These are phyloP conservation scores for Tricladium varicosporioides DNA, from an alignment of 2,329 filamentous ascomycete species.

Conservation along the genomic window DNA sequence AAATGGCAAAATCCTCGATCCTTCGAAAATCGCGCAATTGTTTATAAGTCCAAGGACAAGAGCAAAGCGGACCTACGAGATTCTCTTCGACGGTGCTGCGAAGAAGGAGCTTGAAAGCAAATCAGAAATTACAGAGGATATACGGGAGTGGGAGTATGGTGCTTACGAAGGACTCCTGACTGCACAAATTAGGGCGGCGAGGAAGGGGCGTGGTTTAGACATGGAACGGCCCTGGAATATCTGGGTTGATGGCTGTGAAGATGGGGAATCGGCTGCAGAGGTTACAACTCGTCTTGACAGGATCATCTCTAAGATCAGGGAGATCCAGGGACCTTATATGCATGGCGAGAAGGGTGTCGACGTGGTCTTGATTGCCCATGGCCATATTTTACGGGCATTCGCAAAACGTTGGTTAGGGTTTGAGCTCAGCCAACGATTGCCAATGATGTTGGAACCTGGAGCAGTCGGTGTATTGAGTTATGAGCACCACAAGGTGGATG, in stretches of 20 bases:
- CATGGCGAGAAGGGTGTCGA: constrained; percentile 42
- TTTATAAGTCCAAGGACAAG: constrained; percentile 46
- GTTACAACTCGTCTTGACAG: constrained; percentile 47
- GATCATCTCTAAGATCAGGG: constrained; percentile 47
- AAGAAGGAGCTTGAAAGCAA: constrained; percentile 23
- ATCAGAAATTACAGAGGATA: constrained; percentile 40
- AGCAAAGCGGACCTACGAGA: constrained; percentile 45
- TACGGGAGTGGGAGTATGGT: constrained; percentile 52
- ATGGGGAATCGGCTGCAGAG: constrained; percentile 47
- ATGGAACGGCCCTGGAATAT: constrained; percentile 48
- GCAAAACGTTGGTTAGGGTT: constrained; percentile 54
- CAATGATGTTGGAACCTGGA: constrained; percentile 39
- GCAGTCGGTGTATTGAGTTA: constrained; percentile 39
- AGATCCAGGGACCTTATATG: constrained; percentile 46
- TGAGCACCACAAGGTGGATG: constrained; percentile 37
- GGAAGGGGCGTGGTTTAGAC: constrained; percentile 42
- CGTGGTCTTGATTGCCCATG: constrained; percentile 46
- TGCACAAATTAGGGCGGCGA: constrained; percentile 41
- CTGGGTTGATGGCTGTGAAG: constrained; percentile 51
- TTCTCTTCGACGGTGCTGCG: constrained; percentile 39
- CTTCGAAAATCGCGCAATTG: constrained; percentile 41
- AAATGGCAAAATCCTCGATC: constrained; percentile 46
- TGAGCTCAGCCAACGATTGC: constrained; percentile 33
- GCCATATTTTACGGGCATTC: constrained; percentile 53
- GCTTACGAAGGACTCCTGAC: constrained; percentile 47